Conservation (phyloP, 2,329 filamentous ascomycete genomes). For the Rugonectria rugulosa region DNA sequence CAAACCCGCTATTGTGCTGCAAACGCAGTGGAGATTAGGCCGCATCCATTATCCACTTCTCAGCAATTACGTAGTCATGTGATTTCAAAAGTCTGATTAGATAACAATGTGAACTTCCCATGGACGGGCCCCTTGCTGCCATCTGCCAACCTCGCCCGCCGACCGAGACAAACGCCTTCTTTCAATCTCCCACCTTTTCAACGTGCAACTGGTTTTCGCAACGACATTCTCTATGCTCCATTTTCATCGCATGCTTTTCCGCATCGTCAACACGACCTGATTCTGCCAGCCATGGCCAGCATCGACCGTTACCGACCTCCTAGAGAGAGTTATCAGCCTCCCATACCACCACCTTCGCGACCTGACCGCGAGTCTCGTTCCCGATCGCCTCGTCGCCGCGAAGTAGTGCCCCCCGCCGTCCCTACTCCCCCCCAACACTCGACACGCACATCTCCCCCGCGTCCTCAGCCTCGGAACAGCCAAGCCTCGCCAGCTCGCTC, state of each 20-base stretch:
- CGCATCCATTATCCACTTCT: slow-evolving; percentile 12
- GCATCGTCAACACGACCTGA: slow-evolving; percentile 38
- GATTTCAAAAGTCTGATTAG: slow-evolving; percentile 35
- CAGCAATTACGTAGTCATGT: slow-evolving; percentile 35
- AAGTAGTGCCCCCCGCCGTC: slow-evolving; percentile 64
- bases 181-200: slow-evolving; percentile 23
- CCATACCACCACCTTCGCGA: slow-evolving; percentile 50
- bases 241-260: slow-evolving; percentile 22
- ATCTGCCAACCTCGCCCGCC: slow-evolving; percentile 34
- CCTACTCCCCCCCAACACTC: slow-evolving; percentile 67
- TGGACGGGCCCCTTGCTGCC: slow-evolving; percentile 30
- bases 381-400: slow-evolving; percentile 55
- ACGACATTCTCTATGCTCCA: slow-evolving; percentile 36
- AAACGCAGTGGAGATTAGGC: neutral
- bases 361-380: slow-evolving; percentile 58
- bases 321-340: slow-evolving; percentile 65
- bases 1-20: too few relatives aligned
- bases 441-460: slow-evolving; percentile 63
- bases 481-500: slow-evolving; percentile 53
- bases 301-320: slow-evolving; percentile 66
- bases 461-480: slow-evolving; percentile 52
- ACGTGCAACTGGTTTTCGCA: slow-evolving; percentile 7
- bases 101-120: too few relatives aligned
- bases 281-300: slow-evolving; percentile 58
- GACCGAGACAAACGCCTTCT: slow-evolving; percentile 13